Evolutionary conservation across 192 early-diverging fungal species (phyloP), one percentile per base, ranked within the genome.

Genomic region (Dissophora ornata): DNA sequence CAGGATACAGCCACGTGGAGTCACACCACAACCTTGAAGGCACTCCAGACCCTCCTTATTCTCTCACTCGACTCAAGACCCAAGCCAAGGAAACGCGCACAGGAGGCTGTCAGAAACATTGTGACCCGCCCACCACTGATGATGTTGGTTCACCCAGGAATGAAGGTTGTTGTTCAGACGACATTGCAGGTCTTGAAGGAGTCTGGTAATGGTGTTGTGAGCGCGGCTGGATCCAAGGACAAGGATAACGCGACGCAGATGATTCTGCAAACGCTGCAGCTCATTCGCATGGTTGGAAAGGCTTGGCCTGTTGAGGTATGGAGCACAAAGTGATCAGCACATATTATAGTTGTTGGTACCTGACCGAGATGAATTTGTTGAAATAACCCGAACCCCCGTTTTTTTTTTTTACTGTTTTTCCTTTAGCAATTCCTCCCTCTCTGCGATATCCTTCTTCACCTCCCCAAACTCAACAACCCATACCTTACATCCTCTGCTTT

Each of bases 1-100:
- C 95, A 94, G 79, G 96, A 97, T 60, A 83, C 73, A 22, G 78
- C 81, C 16, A 79, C 83, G 33, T 99, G 96, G 96, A 62, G 67
- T 26, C 84, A 91, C 62, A 81, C 87, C 32, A 77, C 82, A 4
- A 85, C 87, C 4, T 91, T 91, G 78, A 90, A 90, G 63, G 80
- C 87, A 7, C 89, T 90, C 63, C 89, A 92, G 57, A 84, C 87
- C 28, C 79, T 99, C 45, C 80, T 98, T 26, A 77, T 90, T 38
- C 88, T 96, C 49, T 86, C 92, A 26, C 82, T 91, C 7, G 95
- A 99, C 64, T 83, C 80, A 47, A 87, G 95, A 50, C 94, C 97
- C 32, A 97, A 86, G 75, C 82, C 85, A 40, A 89, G 97, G 26
- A 92, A 94, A 80, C 80, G 92, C 52, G 95, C 96, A 26, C 93